Evolutionary conservation across 2,329 filamentous ascomycete genomes (phyloP).

Genomic region (Botrytis tulipae): DNA sequence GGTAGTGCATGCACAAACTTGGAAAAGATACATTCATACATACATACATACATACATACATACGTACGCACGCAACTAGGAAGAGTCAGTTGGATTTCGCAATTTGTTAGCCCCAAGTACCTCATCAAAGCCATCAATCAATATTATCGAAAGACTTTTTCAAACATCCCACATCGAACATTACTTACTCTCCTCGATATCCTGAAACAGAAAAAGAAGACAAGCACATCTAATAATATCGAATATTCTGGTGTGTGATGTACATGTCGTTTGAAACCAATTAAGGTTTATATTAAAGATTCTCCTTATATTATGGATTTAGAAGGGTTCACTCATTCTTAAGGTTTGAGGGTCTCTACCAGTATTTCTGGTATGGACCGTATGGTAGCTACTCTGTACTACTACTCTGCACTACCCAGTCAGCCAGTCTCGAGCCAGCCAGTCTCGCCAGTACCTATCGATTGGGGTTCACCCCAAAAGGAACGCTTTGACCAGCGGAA

Average conservation of each 20-base stretch:
- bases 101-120: not conserved
- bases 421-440: too few relatives aligned
- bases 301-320: not conserved
- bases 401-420: too few relatives aligned
- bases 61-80: not conserved
- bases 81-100: not conserved
- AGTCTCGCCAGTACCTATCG: too few relatives aligned
- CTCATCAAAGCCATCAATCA: not conserved
- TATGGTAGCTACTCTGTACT: too few relatives aligned
- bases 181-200: not conserved
- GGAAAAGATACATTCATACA: not conserved
- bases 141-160: not conserved
- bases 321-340: not conserved
- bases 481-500: not conserved
- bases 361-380: not conserved
- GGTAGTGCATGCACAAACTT: not conserved
- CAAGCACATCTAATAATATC: not conserved
- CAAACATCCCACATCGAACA: not conserved
- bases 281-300: not conserved
- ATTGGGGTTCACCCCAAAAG: not conserved
- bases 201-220: not conserved
- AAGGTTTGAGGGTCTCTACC: not conserved
- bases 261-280: not conserved
- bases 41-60: too few relatives aligned
- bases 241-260: not conserved